Evolutionary conservation across 2,329 filamentous ascomycete species (phyloP).

Genomic region (Colletotrichum tamarilloi): DNA sequence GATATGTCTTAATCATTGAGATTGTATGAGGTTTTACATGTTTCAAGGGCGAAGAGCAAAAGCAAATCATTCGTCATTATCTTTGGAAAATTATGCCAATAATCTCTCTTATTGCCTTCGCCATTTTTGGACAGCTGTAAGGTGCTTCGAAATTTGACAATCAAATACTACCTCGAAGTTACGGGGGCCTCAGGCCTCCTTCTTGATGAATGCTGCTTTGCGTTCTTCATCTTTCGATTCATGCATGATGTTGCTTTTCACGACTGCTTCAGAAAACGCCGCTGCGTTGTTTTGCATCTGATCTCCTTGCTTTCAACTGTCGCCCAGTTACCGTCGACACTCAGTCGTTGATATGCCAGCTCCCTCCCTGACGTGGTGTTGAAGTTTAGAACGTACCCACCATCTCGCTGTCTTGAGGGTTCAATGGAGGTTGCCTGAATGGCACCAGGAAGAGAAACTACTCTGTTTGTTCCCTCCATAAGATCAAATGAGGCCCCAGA

Average conservation of each 20-base stretch:
- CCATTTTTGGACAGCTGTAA: no score
- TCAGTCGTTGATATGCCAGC: slow-evolving; percentile 38
- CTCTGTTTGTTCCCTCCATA: slow-evolving; percentile 39
- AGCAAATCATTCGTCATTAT: no score
- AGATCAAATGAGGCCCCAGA: slow-evolving; percentile 40
- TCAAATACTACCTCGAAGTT: not conserved
- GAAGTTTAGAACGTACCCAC: slow-evolving; percentile 34
- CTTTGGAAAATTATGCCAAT: no score
- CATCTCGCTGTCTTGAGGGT: slow-evolving; percentile 5
- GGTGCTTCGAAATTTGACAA: no score
- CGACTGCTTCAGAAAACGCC: not conserved
- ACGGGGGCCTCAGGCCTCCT: not conserved
- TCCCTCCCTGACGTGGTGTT: slow-evolving; percentile 11
- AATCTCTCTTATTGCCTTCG: no score
- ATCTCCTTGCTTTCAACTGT: slow-evolving; percentile 13
- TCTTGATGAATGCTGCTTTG: not conserved
- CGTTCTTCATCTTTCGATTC: not conserved
- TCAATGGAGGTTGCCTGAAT: slow-evolving; percentile 28
- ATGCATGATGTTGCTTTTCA: not conserved
- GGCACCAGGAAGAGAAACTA: slow-evolving; percentile 38
- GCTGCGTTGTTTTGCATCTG: not conserved
- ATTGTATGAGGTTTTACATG: no score
- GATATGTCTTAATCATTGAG: no score
- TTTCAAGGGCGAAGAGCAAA: no score
- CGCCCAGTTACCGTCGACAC: slow-evolving; percentile 32